These are phyloP conservation scores for Morella rubra DNA, from an alignment of 306 rosid species.

Conservation along the genomic window DNA sequence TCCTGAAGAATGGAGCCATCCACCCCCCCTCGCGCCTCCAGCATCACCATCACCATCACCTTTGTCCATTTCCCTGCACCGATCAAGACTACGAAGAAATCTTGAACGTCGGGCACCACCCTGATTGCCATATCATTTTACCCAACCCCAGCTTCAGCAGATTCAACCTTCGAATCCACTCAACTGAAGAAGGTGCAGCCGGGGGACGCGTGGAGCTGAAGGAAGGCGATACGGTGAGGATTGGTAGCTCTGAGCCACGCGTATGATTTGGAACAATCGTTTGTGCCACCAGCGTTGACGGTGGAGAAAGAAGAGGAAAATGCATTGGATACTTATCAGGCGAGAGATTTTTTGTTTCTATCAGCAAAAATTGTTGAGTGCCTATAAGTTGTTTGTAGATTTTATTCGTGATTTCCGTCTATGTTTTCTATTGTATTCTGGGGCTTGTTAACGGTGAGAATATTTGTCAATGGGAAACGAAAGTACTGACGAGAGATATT, in stretches of 20 bases:
- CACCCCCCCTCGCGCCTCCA: neutral
- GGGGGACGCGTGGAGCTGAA: conserved; percentile 46
- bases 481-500: conserved; percentile 9
- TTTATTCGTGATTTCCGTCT: conserved; percentile 2
- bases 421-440: conserved; percentile 4
- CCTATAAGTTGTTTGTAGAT: conserved; percentile 19
- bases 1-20: conserved; percentile 62
- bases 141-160: conserved; percentile 90
- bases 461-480: conserved; percentile 14
- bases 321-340: conserved; percentile 36
- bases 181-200: conserved; percentile 60
- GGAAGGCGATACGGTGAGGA: conserved; percentile 63
- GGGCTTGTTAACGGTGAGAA: conserved; percentile 22
- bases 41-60: conserved; percentile 27
- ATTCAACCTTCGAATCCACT: conserved; percentile 71
- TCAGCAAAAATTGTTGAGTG: neutral
- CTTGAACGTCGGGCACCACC: conserved; percentile 67
- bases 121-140: conserved; percentile 58
- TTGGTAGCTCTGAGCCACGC: conserved; percentile 69
- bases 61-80: neutral
- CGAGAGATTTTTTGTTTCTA: neutral
- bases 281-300: conserved; percentile 26
- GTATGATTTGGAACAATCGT: conserved; percentile 50
- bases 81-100: conserved; percentile 40
- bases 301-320: conserved; percentile 14